Evolutionary conservation across 1,284 basidiomycete species (phyloP).

Genomic region (Grifola frondosa): DNA sequence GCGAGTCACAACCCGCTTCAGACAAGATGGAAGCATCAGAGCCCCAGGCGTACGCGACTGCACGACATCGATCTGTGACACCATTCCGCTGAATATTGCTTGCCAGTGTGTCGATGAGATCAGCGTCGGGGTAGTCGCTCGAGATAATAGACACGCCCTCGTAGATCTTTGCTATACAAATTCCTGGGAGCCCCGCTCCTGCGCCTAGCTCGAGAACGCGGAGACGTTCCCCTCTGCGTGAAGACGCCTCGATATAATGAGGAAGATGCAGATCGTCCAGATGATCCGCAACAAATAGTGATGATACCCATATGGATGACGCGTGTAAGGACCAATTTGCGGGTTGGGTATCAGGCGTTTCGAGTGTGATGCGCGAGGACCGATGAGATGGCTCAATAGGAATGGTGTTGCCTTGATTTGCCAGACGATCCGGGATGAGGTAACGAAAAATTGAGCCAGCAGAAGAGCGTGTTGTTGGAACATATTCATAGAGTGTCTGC

Average conservation of each 20-base stretch:
- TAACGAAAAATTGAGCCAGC: constrained; percentile 44
- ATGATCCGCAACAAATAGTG: constrained; percentile 65
- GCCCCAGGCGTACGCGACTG: constrained; percentile 65
- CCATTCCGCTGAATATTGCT: constrained; percentile 55
- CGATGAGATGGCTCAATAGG: neutral
- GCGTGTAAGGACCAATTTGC: constrained; percentile 74
- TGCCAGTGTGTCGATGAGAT: constrained; percentile 56
- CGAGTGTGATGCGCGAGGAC: constrained; percentile 36
- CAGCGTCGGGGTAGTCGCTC: constrained; percentile 71
- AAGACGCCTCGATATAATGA: constrained; percentile 19
- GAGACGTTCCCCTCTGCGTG: constrained; percentile 23
- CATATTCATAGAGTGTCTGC: constrained; percentile 57
- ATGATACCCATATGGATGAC: constrained; percentile 70
- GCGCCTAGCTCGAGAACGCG: constrained; percentile 72
- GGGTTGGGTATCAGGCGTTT: constrained; percentile 62
- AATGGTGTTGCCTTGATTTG: neutral
- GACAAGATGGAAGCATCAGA: constrained; percentile 42
- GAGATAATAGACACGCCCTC: constrained; percentile 44
- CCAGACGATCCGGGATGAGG: neutral
- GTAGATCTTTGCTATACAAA: constrained; percentile 54
- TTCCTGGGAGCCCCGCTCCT: constrained; percentile 69
- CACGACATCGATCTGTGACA: constrained; percentile 44
- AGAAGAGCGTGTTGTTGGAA: constrained; percentile 57
- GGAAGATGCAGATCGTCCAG: constrained; percentile 45
- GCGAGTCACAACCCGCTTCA: constrained; percentile 25